Percentiles rank a stretch among this genome's conserved stretches.
phyloP scores from a whole-genome alignment of 108 stramenopile species.

The Ochromonas danica region DNA sequence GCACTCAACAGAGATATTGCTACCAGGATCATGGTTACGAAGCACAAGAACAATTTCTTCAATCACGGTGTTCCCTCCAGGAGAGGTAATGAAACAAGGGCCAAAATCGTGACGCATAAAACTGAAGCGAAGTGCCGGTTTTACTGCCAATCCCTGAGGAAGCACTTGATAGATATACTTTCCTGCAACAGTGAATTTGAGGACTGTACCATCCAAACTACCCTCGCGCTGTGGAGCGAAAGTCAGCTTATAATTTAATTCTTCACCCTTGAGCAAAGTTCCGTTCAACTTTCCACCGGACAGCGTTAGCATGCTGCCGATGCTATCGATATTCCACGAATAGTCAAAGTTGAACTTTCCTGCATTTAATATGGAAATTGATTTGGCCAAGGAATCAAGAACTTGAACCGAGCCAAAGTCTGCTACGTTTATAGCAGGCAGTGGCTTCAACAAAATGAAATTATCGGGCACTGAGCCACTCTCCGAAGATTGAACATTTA shows the following conservation, averaged over 20 bases:
- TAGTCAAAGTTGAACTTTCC: slow-evolving; percentile 69
- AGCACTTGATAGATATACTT: slow-evolving; percentile 55
- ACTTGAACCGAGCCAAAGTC: slow-evolving; percentile 60
- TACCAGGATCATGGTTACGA: slow-evolving; percentile 50
- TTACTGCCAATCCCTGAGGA: slow-evolving; percentile 45
- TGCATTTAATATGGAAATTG: slow-evolving; percentile 48
- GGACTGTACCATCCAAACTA: slow-evolving; percentile 39
- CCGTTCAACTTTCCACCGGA: slow-evolving; percentile 48
- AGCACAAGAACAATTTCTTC: slow-evolving; percentile 48
- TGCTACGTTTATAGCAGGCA: slow-evolving; percentile 42
- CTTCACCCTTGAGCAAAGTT: slow-evolving; percentile 55
- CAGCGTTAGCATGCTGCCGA: slow-evolving; percentile 44
- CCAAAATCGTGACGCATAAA: slow-evolving; percentile 61
- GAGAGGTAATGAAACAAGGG: slow-evolving; percentile 59
- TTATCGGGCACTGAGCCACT: not conserved
- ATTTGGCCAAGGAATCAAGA: slow-evolving; percentile 48
- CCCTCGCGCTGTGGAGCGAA: slow-evolving; percentile 50
- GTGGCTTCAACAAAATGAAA: slow-evolving; percentile 37
- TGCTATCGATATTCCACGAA: slow-evolving; percentile 43
- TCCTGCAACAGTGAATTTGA: slow-evolving; percentile 55
- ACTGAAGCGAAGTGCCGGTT: slow-evolving; percentile 53
- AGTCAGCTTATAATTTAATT: slow-evolving; percentile 43
- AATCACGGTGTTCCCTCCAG: slow-evolving; percentile 40
- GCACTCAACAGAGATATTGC: slow-evolving; percentile 51
- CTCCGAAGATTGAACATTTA: not conserved